Conservation (phyloP, 805 yeast species). For the Ogataea thermomethanolica region DNA sequence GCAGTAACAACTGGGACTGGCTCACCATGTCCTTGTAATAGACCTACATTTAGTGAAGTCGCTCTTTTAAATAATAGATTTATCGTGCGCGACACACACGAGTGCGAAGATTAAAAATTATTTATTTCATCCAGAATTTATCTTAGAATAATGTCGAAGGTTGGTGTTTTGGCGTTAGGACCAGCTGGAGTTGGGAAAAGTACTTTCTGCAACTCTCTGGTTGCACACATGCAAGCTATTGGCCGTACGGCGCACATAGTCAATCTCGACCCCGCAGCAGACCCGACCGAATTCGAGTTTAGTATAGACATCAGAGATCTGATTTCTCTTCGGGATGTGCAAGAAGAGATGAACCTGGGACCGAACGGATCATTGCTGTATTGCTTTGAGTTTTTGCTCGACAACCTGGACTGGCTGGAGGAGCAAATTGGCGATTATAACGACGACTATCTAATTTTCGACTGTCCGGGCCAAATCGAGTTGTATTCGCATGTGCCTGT, state of each 20-base stretch:
- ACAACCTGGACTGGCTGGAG: slow-evolving; percentile 94
- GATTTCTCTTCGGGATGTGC: slow-evolving; percentile 86
- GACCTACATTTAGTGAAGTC: background rate
- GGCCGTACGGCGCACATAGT: slow-evolving; percentile 95
- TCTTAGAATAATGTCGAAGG: slow-evolving; percentile 71
- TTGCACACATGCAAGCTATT: slow-evolving; percentile 80
- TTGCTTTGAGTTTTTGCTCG: slow-evolving; percentile 86
- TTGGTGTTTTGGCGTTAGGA: slow-evolving; percentile 89
- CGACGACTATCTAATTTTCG: slow-evolving; percentile 91
- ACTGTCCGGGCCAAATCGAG: slow-evolving; percentile 97
- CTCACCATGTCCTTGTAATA: slow-evolving; percentile 40
- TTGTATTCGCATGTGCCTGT: slow-evolving; percentile 93
- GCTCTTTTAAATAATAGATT: background rate
- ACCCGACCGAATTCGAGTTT: slow-evolving; percentile 85
- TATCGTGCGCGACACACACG: slow-evolving; percentile 9
- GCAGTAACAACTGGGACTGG: slow-evolving; percentile 41
- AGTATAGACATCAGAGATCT: slow-evolving; percentile 89
- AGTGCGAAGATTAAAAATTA: background rate
- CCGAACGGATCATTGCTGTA: slow-evolving; percentile 94
- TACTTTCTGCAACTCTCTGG: slow-evolving; percentile 86
- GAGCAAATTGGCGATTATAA: slow-evolving; percentile 95
- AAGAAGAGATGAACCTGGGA: slow-evolving; percentile 90
- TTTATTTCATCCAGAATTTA: background rate
- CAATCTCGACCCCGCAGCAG: slow-evolving; percentile 96
- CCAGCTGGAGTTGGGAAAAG: slow-evolving; percentile 98